A percentile compares a stretch with the other conserved stretches of the same genome.
These are phyloP conservation scores for Claviceps spartinae DNA, from an alignment of 2,329 filamentous ascomycete genomes.

Conservation along the genomic window DNA sequence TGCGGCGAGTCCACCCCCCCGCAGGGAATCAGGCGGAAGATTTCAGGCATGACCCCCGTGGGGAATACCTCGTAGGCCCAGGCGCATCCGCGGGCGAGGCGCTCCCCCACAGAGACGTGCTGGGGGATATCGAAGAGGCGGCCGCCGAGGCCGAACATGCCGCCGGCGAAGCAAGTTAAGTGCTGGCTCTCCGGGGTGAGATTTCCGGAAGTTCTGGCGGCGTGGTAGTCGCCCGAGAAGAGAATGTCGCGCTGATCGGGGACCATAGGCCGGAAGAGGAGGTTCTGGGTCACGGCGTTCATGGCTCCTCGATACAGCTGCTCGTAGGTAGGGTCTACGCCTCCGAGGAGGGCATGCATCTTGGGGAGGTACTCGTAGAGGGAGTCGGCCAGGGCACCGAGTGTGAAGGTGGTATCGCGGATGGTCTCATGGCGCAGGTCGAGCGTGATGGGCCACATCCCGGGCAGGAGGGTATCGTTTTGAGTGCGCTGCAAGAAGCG, in stretches of 20 bases:
- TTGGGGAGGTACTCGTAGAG: constrained; percentile 50
- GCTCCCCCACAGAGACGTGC: constrained; percentile 35
- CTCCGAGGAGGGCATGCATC: constrained; percentile 52
- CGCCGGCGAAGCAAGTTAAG: constrained; percentile 50
- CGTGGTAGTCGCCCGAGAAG: constrained; percentile 18
- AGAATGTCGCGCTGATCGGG: constrained; percentile 49
- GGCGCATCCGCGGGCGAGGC: constrained; percentile 39
- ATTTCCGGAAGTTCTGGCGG: constrained; percentile 10
- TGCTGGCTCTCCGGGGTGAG: constrained; percentile 19
- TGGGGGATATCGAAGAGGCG: constrained; percentile 38
- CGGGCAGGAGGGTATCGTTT: constrained; percentile 55
- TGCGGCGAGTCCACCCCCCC: constrained; percentile 12
- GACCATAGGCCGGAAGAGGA: constrained; percentile 60
- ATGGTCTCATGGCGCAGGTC: constrained; percentile 44
- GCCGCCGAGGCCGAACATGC: constrained; percentile 53
- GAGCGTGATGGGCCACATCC: constrained; percentile 60
- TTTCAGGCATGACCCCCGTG: constrained; percentile 46
- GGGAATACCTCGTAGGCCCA: constrained; percentile 44
- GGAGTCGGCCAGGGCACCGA: constrained; percentile 43
- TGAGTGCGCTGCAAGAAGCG: constrained; percentile 56
- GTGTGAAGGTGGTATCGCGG: constrained; percentile 29
- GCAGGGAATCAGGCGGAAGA: constrained; percentile 33
- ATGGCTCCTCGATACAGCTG: constrained; percentile 52
- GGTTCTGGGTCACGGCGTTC: constrained; percentile 43
- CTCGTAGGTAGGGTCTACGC: constrained; percentile 45